Conservation (phyloP, 2,329 filamentous ascomycete genomes). For the Clarireedia paspali region DNA sequence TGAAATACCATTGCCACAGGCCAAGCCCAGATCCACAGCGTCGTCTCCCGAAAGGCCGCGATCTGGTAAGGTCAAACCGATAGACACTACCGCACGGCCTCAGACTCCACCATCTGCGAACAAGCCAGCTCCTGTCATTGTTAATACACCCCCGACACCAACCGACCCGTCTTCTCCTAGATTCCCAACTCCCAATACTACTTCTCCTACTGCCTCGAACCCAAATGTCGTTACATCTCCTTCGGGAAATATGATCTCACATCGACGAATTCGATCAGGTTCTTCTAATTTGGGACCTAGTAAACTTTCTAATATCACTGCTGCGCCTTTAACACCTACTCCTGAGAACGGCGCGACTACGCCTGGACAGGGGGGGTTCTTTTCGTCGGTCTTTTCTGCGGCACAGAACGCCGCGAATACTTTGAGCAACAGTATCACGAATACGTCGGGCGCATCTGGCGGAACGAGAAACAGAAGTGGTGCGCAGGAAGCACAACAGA, state of each 20-base stretch:
- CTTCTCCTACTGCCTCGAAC: slow-evolving; percentile 22
- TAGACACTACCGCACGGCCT: slow-evolving; percentile 24
- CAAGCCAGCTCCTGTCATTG: slow-evolving; percentile 43
- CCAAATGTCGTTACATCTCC: slow-evolving; percentile 52
- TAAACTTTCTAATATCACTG: slow-evolving; percentile 74
- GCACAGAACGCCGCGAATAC: slow-evolving; percentile 85
- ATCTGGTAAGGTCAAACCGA: slow-evolving; percentile 21
- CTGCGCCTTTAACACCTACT: slow-evolving; percentile 67
- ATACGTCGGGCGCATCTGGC: slow-evolving; percentile 49
- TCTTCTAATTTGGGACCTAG: slow-evolving; percentile 53
- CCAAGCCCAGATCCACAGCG: slow-evolving; percentile 11
- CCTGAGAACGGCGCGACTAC: slow-evolving; percentile 53
- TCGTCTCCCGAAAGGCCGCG: slow-evolving; percentile 25
- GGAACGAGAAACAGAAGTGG: slow-evolving; percentile 37
- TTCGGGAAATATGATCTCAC: slow-evolving; percentile 65
- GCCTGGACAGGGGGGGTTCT: slow-evolving; percentile 58
- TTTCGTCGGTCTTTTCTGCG: slow-evolving; percentile 85
- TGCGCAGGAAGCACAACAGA: slow-evolving; percentile 21
- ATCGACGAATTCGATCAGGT: slow-evolving; percentile 54
- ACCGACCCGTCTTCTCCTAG: slow-evolving; percentile 36
- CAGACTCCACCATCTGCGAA: slow-evolving; percentile 25
- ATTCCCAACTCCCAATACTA: slow-evolving; percentile 19
- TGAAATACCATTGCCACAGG: slow-evolving; percentile 19
- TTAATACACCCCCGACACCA: slow-evolving; percentile 60
- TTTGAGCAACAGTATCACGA: slow-evolving; percentile 67